Conservation (phyloP, 108 stramenopile species). For the Epithemia pelagica region DNA sequence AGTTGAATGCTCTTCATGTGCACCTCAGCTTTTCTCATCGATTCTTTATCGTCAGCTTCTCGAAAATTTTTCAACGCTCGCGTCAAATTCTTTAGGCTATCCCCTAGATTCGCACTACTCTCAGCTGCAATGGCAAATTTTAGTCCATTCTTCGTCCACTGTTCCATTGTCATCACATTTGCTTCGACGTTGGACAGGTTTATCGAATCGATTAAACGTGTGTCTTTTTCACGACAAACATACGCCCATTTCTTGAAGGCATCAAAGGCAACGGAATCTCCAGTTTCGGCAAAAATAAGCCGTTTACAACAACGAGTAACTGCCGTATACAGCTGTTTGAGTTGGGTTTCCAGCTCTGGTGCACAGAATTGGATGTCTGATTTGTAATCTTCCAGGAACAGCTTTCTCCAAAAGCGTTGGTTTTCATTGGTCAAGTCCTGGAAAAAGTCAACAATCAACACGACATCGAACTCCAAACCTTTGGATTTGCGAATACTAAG, state of each 20-base stretch:
- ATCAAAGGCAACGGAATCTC: conserved; percentile 23
- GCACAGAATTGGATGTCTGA: conserved; percentile 4
- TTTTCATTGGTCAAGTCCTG: conserved; percentile 19
- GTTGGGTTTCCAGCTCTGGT: conserved; percentile 38
- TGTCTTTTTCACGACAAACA: neutral
- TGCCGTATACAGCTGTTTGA: conserved; percentile 50
- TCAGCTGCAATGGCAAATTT: conserved; percentile 35
- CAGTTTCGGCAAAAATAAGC: conserved; percentile 47
- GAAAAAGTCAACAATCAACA: conserved; percentile 57
- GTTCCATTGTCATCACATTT: conserved; percentile 37
- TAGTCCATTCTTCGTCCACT: conserved; percentile 28
- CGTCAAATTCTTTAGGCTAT: conserved; percentile 12
- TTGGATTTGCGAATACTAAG: conserved; percentile 44
- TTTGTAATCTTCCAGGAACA: conserved; percentile 25
- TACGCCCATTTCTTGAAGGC: conserved; percentile 20
- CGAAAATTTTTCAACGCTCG: conserved; percentile 31
- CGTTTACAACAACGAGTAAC: conserved; percentile 42
- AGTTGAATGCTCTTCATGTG: conserved; percentile 27
- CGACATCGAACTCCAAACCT: conserved; percentile 50
- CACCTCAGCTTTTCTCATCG: conserved; percentile 24
- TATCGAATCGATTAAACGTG: conserved; percentile 21
- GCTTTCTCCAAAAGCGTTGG: conserved; percentile 41
- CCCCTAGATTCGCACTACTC: neutral
- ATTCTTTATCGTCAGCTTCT: conserved; percentile 14
- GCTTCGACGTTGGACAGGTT: conserved; percentile 30